These are phyloP conservation scores for Lipomyces starkeyi DNA, from an alignment of 805 yeast genomes.

Conservation along the genomic window DNA sequence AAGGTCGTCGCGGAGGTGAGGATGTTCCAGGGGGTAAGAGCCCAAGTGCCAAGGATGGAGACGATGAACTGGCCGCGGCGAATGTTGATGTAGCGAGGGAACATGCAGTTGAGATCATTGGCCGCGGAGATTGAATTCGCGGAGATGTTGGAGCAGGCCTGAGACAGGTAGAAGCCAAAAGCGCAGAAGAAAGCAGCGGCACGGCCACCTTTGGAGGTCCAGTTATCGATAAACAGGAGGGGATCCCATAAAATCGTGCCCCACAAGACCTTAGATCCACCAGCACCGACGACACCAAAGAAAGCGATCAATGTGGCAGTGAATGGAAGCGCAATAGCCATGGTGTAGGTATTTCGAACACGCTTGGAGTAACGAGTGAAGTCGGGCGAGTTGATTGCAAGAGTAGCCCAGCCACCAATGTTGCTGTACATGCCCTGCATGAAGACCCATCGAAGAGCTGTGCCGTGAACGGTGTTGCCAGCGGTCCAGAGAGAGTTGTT, in stretches of 20 bases:
- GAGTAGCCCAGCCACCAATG: conserved; percentile 51
- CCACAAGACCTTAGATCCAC: conserved; percentile 51
- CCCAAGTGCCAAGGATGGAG: conserved; percentile 47
- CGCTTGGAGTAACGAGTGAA: conserved; percentile 51
- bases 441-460: conserved; percentile 51
- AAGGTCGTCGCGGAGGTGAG: conserved; percentile 48
- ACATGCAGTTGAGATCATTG: conserved; percentile 57
- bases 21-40: conserved; percentile 53
- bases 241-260: conserved; percentile 58
- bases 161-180: conserved; percentile 47
- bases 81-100: conserved; percentile 53
- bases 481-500: conserved; percentile 27
- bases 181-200: conserved; percentile 57
- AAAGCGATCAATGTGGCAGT: conserved; percentile 55
- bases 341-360: conserved; percentile 47
- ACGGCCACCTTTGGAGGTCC: conserved; percentile 48
- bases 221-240: conserved; percentile 52
- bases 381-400: conserved; percentile 52
- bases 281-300: conserved; percentile 55
- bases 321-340: conserved; percentile 48
- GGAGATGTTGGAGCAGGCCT: conserved; percentile 48
- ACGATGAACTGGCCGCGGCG: conserved; percentile 50
- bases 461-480: conserved; percentile 43
- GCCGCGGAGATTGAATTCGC: conserved; percentile 57
- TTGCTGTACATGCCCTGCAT: conserved; percentile 50